Conservation (phyloP, 1,139 yeast genomes). For the Blastobotrys persicus region DNA sequence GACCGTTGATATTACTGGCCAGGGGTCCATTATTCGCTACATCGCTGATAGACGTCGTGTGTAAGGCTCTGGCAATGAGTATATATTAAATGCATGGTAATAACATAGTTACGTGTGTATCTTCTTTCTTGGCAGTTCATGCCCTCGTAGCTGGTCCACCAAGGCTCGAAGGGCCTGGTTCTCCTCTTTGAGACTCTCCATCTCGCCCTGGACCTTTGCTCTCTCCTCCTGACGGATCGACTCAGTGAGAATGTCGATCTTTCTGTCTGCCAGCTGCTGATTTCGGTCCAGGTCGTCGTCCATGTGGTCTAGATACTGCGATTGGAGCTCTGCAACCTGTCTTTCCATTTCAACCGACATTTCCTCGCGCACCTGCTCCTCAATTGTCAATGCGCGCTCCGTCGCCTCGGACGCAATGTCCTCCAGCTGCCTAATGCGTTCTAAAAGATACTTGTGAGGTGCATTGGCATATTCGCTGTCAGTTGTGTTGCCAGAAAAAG, state of each 20-base stretch:
- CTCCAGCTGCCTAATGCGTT: slow-evolving; percentile 27
- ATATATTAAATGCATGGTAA: not conserved
- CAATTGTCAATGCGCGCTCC: slow-evolving; percentile 29
- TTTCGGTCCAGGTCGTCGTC: slow-evolving; percentile 30
- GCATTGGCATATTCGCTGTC: slow-evolving; percentile 9
- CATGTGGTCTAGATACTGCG: slow-evolving; percentile 27
- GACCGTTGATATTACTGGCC: slow-evolving; percentile 77
- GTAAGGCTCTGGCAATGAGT: slow-evolving; percentile 26
- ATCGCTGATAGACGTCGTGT: slow-evolving; percentile 84
- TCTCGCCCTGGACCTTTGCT: slow-evolving; percentile 17
- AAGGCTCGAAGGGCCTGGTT: slow-evolving; percentile 13
- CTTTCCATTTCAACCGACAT: slow-evolving; percentile 36
- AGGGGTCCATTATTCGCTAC: slow-evolving; percentile 84
- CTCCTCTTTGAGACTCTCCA: slow-evolving; percentile 16
- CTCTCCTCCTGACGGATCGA: slow-evolving; percentile 15
- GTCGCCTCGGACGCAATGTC: slow-evolving; percentile 26
- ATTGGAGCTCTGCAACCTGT: slow-evolving; percentile 33
- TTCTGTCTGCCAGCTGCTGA: slow-evolving; percentile 27
- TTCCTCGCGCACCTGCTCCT: slow-evolving; percentile 36
- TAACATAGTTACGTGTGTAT: not conserved
- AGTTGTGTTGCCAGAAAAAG: slow-evolving; percentile 8
- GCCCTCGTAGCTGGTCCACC: not conserved
- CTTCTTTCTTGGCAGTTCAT: not conserved
- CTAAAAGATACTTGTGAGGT: slow-evolving; percentile 9
- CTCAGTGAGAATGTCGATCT: slow-evolving; percentile 25